Evolutionary conservation across 306 rosid genomes (phyloP).

Genomic region (Rubus parviflorus): DNA sequence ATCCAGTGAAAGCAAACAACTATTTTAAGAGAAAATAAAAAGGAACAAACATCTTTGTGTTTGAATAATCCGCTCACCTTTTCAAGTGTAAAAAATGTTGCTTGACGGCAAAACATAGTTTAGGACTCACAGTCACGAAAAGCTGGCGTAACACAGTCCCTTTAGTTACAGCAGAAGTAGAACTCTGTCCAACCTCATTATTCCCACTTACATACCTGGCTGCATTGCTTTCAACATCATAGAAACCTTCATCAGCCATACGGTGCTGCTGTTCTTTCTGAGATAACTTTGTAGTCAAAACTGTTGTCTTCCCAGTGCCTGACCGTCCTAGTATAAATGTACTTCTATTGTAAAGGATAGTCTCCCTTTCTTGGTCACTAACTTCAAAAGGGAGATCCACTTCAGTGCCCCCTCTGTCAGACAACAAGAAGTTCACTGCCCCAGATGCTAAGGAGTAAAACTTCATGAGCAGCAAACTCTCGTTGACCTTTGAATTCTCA

Average conservation of each 20-base stretch:
- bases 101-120: conserved; percentile 61
- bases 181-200: not conserved
- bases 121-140: conserved; percentile 76
- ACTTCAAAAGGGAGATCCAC: conserved; percentile 70
- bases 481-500: conserved; percentile 69
- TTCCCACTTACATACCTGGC: too few species aligned
- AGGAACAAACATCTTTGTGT: too few species aligned
- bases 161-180: not conserved
- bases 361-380: conserved; percentile 56
- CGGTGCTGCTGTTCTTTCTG: conserved; percentile 51
- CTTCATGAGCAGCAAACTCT: conserved; percentile 69
- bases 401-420: conserved; percentile 45
- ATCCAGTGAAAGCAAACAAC: too few species aligned
- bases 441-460: conserved; percentile 55
- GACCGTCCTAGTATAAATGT: conserved; percentile 69
- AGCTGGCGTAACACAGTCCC: conserved; percentile 45
- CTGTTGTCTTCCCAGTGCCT: conserved; percentile 81
- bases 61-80: conserved; percentile 42
- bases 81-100: conserved; percentile 55
- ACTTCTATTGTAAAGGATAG: conserved; percentile 51
- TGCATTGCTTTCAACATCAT: conserved; percentile 16
- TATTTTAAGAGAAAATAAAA: too few species aligned
- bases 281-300: conserved; percentile 62
- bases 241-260: conserved; percentile 29
- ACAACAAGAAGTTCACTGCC: conserved; percentile 52